Base-by-base conservation (phyloP, 805 yeast species). In the Myxozyma neglecta region DNA sequence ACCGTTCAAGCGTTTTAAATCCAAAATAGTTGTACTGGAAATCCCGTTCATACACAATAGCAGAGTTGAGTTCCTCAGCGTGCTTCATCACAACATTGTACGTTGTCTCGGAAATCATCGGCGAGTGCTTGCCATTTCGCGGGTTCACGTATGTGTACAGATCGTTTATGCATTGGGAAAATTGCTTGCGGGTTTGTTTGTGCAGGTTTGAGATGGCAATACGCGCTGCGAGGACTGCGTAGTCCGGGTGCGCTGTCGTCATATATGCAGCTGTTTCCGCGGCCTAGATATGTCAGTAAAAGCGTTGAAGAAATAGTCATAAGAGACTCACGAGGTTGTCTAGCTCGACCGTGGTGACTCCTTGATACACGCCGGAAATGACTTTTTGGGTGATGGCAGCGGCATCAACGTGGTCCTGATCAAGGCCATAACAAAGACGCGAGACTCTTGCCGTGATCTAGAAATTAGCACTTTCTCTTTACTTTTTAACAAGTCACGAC, bases 201-300 rank as follows among this genome's bases (percentile, higher is more conserved):
- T 93, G 97, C 73, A 94, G 81, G 75, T 90, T 90, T 46, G 97
- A 89, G 58, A 94, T 87, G 20, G 98, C 97, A 64, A 93, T 88
- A 79, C 99, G 86, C 40, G 98, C 97, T 57, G 97, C 66, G 34
- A 70, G 81, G 47, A 86, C 85, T 34, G 97, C 97, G 71, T 93
- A 92, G 77, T 94, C 98, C n/a, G 98, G 98, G 75, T 93, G 98
- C 65, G 89, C 84, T 11, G 98, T 93, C 61, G 97, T 91, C 97
- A 94, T 90, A 73, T 88, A 89, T 47, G 98, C 98, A 60, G 97
- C 96, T 42, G 97, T 91, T 77, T 94, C 99, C 48, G 98, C 97
- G 53, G 98, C 92, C 59, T 66, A 7, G 3, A 1, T 14, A 29
- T 44, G 34, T 10, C 36, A 70, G 61, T 14, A 61, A 64, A 53